A percentile compares a stretch with the other conserved stretches of the same genome.
Conservation (phyloP, 2,329 filamentous ascomycete species). For the Penicillium sp. region DNA sequence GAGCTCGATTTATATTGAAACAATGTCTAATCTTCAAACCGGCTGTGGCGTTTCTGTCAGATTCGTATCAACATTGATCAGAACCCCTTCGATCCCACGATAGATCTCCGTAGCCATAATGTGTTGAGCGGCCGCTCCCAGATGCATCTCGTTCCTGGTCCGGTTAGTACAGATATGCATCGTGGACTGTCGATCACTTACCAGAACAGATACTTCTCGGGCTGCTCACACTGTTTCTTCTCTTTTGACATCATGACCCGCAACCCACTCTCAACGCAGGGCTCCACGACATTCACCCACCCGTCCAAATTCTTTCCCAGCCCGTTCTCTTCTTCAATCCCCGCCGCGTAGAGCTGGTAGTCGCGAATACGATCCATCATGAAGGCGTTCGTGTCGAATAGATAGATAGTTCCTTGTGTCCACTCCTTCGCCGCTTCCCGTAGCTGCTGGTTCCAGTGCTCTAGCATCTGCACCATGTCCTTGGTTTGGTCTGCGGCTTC, state of each 20-base stretch:
- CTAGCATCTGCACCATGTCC: constrained; percentile 33
- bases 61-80: constrained; percentile 23
- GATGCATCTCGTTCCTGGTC: constrained; percentile 44
- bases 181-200: constrained; percentile 27
- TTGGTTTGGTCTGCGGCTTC: constrained; percentile 32
- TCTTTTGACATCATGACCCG: constrained; percentile 35
- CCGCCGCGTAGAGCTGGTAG: constrained; percentile 38
- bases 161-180: constrained; percentile 10
- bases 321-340: constrained; percentile 38
- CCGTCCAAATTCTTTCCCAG: constrained; percentile 35
- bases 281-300: constrained; percentile 40
- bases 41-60: constrained; percentile 17
- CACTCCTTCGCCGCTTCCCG: constrained; percentile 33
- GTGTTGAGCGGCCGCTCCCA: constrained; percentile 40
- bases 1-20: constrained; percentile 10
- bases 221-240: constrained; percentile 33
- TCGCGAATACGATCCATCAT: constrained; percentile 42
- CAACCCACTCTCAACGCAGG: constrained; percentile 34
- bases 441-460: constrained; percentile 39
- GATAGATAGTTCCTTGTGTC: constrained; percentile 36
- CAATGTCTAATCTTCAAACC: constrained; percentile 27
- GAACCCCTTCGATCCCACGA: constrained; percentile 37
- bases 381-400: constrained; percentile 45
- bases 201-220: constrained; percentile 46
- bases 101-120: constrained; percentile 42